These are phyloP conservation scores for Leonotis leonurus DNA, from an alignment of 257 asterid species.

Conservation along the genomic window DNA sequence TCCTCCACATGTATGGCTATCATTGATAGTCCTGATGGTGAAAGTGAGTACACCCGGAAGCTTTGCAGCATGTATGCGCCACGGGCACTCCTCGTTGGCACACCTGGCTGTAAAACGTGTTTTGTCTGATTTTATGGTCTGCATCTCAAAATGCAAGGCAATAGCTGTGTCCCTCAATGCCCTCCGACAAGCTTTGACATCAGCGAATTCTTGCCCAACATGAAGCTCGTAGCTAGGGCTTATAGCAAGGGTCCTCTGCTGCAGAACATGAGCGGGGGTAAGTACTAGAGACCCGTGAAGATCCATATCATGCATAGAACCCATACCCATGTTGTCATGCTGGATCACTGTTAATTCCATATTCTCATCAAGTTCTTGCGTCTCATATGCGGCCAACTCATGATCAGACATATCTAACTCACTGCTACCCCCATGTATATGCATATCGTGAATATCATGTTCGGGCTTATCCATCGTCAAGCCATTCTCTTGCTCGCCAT, in stretches of 20 bases:
- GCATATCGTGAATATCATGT: constrained; percentile 38
- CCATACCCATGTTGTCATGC: constrained; percentile 53
- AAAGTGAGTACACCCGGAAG: constrained; percentile 66
- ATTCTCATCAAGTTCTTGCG: constrained; percentile 64
- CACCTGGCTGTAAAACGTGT: constrained; percentile 73
- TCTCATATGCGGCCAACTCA: constrained; percentile 45
- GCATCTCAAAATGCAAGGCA: constrained; percentile 65
- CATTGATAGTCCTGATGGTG: constrained; percentile 53
- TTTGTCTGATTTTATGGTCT: constrained; percentile 66
- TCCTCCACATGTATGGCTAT: constrained; percentile 54
- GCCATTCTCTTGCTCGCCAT: constrained; percentile 47
- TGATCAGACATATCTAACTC: constrained; percentile 54
- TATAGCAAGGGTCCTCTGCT: constrained; percentile 55
- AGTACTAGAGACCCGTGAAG: constrained; percentile 44
- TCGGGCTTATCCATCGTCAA: constrained; percentile 51
- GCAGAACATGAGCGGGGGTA: constrained; percentile 61
- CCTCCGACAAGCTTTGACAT: constrained; percentile 58
- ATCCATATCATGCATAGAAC: constrained; percentile 40
- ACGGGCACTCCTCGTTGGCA: constrained; percentile 65
- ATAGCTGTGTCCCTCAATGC: constrained; percentile 67
- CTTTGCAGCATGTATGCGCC: constrained; percentile 73
- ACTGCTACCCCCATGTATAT: constrained; percentile 36
- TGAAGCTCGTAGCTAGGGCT: constrained; percentile 63
- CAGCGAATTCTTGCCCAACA: constrained; percentile 71
- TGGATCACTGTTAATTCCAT: constrained; percentile 65